Conservation (phyloP, 2,329 filamentous ascomycete species). For the Alternaria solani region DNA sequence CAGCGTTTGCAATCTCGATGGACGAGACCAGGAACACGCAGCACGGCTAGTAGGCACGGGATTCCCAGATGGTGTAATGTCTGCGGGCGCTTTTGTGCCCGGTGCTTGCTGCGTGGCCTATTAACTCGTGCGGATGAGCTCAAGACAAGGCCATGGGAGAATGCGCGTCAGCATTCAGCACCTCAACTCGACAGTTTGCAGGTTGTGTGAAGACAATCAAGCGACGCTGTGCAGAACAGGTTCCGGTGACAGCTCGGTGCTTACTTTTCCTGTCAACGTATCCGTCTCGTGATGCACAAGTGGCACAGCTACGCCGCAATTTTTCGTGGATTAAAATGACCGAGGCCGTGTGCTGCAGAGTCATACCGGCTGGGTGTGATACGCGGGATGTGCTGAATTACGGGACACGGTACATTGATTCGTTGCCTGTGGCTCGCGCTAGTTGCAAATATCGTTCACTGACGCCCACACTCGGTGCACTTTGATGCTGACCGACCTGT, state of each 20-base stretch:
- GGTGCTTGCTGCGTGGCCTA: conserved; percentile 7
- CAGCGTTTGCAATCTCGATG: conserved; percentile 35
- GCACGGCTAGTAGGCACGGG: conserved; percentile 22
- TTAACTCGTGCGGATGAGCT: conserved; percentile 18
- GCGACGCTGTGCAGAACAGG: conserved; percentile 15
- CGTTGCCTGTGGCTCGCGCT: conserved; percentile 15
- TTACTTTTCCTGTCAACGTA: conserved; percentile 25
- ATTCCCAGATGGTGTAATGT: conserved; percentile 22
- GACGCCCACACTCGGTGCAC: conserved; percentile 10
- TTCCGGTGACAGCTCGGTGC: conserved; percentile 28
- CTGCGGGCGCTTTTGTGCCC: conserved; percentile 18
- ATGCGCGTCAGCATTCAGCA: conserved; percentile 29
- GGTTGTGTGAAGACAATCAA: conserved; percentile 23
- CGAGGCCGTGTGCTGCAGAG: conserved; percentile 37
- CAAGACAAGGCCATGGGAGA: conserved; percentile 6
- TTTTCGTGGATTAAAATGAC: conserved; percentile 26
- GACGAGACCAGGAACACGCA: conserved; percentile 26
- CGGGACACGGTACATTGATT: conserved; percentile 18
- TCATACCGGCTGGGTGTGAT: conserved; percentile 33
- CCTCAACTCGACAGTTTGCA: conserved; percentile 30
- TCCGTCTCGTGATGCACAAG: conserved; percentile 44
- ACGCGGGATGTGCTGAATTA: conserved; percentile 37
- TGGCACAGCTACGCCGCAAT: conserved; percentile 30
- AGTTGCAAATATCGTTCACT: conserved; percentile 18
- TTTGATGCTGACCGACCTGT: conserved; percentile 9